These are phyloP conservation scores for Trichoderma cornu-damae DNA, from an alignment of 2,329 filamentous ascomycete genomes.

Conservation along the genomic window DNA sequence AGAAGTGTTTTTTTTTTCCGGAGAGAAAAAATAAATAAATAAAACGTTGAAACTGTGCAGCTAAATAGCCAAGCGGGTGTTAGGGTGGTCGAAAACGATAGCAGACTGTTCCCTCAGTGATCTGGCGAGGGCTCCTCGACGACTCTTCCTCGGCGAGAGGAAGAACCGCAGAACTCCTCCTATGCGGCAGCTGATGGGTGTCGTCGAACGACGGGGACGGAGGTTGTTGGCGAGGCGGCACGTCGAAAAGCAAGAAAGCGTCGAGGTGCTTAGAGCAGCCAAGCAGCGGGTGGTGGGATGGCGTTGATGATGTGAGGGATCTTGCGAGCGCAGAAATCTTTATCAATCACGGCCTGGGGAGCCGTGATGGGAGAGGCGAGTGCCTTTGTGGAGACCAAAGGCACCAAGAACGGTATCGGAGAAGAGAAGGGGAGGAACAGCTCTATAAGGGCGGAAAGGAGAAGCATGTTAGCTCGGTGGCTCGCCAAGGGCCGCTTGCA, in stretches of 20 bases:
- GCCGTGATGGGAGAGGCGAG: slow-evolving; percentile 49
- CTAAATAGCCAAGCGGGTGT: slow-evolving; percentile 44
- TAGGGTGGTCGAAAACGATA: slow-evolving; percentile 97
- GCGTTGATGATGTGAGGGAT: slow-evolving; percentile 63
- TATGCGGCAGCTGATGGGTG: slow-evolving; percentile 97
- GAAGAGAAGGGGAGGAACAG: background rate
- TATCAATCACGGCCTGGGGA: slow-evolving; percentile 59
- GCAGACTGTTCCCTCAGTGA: slow-evolving; percentile 82
- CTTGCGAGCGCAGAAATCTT: slow-evolving; percentile 64
- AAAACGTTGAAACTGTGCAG: slow-evolving; percentile 20
- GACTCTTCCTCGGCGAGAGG: slow-evolving; percentile 99
- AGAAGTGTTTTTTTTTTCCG: slow-evolving; percentile 8
- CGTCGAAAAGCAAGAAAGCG: slow-evolving; percentile 48
- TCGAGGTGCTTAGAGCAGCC: slow-evolving; percentile 46
- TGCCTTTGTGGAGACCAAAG: slow-evolving; percentile 68
- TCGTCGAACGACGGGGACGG: slow-evolving; percentile 52
- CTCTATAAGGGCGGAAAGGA: background rate
- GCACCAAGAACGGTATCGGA: slow-evolving; percentile 33
- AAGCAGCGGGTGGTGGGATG: slow-evolving; percentile 51
- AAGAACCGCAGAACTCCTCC: slow-evolving; percentile 96
- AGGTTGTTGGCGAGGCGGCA: slow-evolving; percentile 41
- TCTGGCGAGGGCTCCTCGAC: slow-evolving; percentile 97
- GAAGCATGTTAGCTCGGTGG: background rate
- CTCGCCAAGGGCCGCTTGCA: background rate
- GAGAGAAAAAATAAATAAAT: no score